Evolutionary conservation across 1,284 basidiomycete species (phyloP), one percentile per base, ranked within the genome.

Genomic region (Sphaerobolus stellatus): DNA sequence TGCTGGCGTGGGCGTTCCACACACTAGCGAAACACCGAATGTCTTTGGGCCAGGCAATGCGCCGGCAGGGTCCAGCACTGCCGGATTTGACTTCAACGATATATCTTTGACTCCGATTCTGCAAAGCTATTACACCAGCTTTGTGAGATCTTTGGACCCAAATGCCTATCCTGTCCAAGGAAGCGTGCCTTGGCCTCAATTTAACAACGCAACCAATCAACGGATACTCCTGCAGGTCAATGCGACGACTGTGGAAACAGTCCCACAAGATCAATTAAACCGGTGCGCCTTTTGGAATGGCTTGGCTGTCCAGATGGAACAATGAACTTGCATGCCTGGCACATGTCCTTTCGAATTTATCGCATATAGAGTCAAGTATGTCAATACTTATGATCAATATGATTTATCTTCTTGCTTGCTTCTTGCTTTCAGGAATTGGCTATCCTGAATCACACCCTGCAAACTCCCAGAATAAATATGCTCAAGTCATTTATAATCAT

Each of bases 31-130:
- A 41, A 31, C 58, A 34, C 36, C 47, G 14, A 58, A 60, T 29
- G 56, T 62, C n/a, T 62, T 60, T 53, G 61, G 61, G 5, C 54
- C 58, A 8, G 52, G 60, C 20, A 62, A 58, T 43, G 55, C 56
- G 2, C 53, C 53, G 8, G 60, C 58, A 13, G 50, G 53, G 18
- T 48, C 59, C n/a, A n/a, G 25, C 20, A 54, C 34, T 27, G 8
- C 45, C 22, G 20, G 18, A 2, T 54, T 54, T 28, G 53, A 54
- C 25, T 49, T 54, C 40, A 25, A 49, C 18, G 27, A 54, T 41
- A 54, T 54, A n/a, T 29, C 31, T 14, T 34, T 54, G 6, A 54
- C 53, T 4, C 53, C 53, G 14, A 43, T 54, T n/a, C 47, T 54
- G 2, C 53, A 54, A 40, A n/a, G 33, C 5, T 54, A 54, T 61